Evolutionary conservation across 2,329 filamentous ascomycete genomes (phyloP).

Genomic region (Neocucurbitaria cava): DNA sequence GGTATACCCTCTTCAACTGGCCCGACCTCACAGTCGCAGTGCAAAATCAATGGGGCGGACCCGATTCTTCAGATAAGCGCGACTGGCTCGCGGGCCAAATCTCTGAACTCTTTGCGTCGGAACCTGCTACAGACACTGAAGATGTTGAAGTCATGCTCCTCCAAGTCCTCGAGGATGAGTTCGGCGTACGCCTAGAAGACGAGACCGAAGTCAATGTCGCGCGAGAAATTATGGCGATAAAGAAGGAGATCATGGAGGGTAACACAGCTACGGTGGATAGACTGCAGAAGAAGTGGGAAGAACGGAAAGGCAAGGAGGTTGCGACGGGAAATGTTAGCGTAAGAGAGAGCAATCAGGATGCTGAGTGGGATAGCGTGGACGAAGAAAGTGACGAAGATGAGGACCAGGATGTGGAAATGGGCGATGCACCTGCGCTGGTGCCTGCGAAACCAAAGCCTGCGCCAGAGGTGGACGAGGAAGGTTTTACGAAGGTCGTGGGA

Average conservation of each 20-base stretch:
- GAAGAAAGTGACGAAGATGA: slow-evolving; percentile 61
- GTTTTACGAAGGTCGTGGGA: slow-evolving; percentile 52
- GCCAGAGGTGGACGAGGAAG: slow-evolving; percentile 52
- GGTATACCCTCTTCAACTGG: slow-evolving; percentile 86
- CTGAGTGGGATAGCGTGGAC: slow-evolving; percentile 52
- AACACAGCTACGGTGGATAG: slow-evolving; percentile 69
- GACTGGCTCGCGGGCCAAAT: slow-evolving; percentile 95
- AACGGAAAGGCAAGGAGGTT: slow-evolving; percentile 65
- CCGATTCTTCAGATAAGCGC: slow-evolving; percentile 82
- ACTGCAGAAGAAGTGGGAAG: slow-evolving; percentile 69
- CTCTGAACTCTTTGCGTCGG: slow-evolving; percentile 73
- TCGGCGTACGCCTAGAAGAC: slow-evolving; percentile 91
- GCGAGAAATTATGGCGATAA: slow-evolving; percentile 71
- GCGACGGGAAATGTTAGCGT: slow-evolving; percentile 54
- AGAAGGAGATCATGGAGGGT: slow-evolving; percentile 69
- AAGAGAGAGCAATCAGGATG: slow-evolving; percentile 64
- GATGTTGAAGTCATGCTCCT: slow-evolving; percentile 86
- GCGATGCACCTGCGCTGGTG: slow-evolving; percentile 45
- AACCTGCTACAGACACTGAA: slow-evolving; percentile 71
- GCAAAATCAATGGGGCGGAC: slow-evolving; percentile 85
- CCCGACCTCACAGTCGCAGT: slow-evolving; percentile 86
- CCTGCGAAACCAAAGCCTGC: slow-evolving; percentile 41
- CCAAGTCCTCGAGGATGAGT: slow-evolving; percentile 94
- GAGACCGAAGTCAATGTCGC: slow-evolving; percentile 80
- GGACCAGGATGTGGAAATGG: slow-evolving; percentile 46